These are phyloP conservation scores for Metschnikowia amazonensis DNA, from an alignment of 805 yeast genomes.

Conservation along the genomic window DNA sequence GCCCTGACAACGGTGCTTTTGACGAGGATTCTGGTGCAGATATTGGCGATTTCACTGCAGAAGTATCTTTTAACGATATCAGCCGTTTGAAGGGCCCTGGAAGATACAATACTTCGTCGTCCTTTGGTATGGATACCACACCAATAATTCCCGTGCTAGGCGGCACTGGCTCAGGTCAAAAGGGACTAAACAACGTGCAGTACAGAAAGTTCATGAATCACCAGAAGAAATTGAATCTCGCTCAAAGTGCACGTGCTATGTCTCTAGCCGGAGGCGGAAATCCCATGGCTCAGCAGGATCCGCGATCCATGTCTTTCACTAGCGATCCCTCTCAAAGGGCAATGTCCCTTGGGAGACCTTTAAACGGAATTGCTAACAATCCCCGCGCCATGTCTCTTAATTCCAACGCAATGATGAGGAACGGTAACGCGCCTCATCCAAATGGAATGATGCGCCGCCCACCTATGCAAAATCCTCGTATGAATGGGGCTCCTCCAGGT, in stretches of 20 bases:
- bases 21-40: conserved; percentile 40
- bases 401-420: conserved; percentile 17
- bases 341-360: conserved; percentile 19
- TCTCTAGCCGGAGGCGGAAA: conserved; percentile 35
- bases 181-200: conserved; percentile 47
- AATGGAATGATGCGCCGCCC: conserved; percentile 3
- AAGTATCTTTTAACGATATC: conserved; percentile 61
- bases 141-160: conserved; percentile 73
- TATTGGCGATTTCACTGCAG: conserved; percentile 30
- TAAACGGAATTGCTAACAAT: conserved; percentile 25
- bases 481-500: not conserved
- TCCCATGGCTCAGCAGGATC: conserved; percentile 26
- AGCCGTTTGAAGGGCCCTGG: conserved; percentile 63
- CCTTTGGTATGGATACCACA: conserved; percentile 48
- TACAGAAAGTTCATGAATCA: conserved; percentile 69
- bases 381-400: conserved; percentile 43
- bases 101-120: conserved; percentile 43
- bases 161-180: conserved; percentile 23
- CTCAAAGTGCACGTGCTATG: conserved; percentile 45
- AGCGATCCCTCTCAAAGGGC: conserved; percentile 22
- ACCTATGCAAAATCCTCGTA: conserved; percentile 1
- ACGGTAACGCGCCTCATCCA: conserved; percentile 1
- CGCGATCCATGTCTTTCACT: conserved; percentile 31
- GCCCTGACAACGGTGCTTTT: conserved; percentile 25
- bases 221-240: conserved; percentile 56